phyloP scores from a whole-genome alignment of 345 rosid genomes.

The Populus ilicifolia region DNA sequence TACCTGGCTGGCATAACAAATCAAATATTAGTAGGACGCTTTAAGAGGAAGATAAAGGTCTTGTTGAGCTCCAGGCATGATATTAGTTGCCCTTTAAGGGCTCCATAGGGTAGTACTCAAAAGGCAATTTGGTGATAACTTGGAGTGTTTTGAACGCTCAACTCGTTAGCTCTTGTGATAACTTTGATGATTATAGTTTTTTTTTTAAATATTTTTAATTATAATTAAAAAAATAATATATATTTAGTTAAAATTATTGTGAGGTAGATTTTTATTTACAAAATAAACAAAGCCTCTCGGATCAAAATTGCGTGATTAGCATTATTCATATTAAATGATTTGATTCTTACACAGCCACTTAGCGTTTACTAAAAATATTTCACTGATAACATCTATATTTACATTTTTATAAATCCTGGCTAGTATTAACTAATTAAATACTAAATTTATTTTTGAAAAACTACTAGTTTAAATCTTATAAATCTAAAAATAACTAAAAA shows the following conservation, averaged over 20 bases:
- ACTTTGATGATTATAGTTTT: too few relatives aligned
- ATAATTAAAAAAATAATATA: too few relatives aligned
- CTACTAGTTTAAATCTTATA: too few relatives aligned
- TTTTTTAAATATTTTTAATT: too few relatives aligned
- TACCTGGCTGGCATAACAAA: not conserved
- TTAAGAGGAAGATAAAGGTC: not conserved
- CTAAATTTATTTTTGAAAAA: too few relatives aligned
- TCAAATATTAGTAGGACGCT: not conserved
- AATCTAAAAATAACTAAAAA: rapidly evolving
- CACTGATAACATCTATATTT: too few relatives aligned
- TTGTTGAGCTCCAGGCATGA: not conserved
- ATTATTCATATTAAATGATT: not conserved
- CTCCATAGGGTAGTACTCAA: not conserved
- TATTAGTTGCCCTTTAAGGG: not conserved
- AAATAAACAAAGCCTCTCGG: too few relatives aligned
- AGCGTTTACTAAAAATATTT: not conserved
- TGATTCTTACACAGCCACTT: constrained; percentile 1
- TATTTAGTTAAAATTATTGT: too few relatives aligned
- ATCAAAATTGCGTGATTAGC: too few relatives aligned
- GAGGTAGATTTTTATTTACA: too few relatives aligned
- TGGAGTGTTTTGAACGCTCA: constrained; percentile 32
- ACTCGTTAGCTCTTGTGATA: not conserved
- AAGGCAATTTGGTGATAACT: constrained; percentile 15
- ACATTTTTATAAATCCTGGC: too few relatives aligned
- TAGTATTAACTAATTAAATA: too few relatives aligned